Evolutionary conservation across 306 rosid species (phyloP), one percentile per base, ranked within the genome.

Genomic region (Purshia tridentata): DNA sequence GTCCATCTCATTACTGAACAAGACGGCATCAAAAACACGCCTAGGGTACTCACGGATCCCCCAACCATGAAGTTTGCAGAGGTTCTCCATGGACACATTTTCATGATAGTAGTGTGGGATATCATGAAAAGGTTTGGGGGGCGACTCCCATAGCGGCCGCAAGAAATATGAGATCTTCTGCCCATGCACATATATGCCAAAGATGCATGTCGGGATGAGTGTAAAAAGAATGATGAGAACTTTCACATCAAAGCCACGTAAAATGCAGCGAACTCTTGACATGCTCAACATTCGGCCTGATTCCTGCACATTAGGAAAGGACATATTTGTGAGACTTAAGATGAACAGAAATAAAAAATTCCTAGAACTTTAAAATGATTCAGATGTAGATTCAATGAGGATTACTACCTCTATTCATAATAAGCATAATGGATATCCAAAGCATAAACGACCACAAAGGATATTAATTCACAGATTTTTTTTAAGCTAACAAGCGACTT

Each of bases 141-240:
- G 96, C 4, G 88, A 84, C 70, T 94, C 99, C 99, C 99, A 94
- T 11, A 94, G 75, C 0, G 99, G 99, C 80, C 99, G 89, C 74
- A 94, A 81, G 84, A 94, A 94, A 96, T 94, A 94, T 8, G 99
- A 89, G 72, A 94, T 90, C 90, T 94, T 94, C 87, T 94, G 99
- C 45, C 99, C 99, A 47, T 94, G 99, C 16, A 90, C 67, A 65
- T 88, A 94, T 53, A 88, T 78, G 81, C 90, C 86, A 50, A 94
- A 80, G 52, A 89, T 35, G 82, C 88, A 91, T 70, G 85, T 86
- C 0, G 99, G 99, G 58, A 87, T 71, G 68, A 94, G 65, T 0
- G 93, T 89, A 65, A 94, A 83, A 65, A 94, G 81, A 66, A 94
- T 84, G 72, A 94, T 84, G 35, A 81, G 89, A 47, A 96, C 86